phyloP scores from a whole-genome alignment of 116 monocot species.

The Dioscorea cayenensis region DNA sequence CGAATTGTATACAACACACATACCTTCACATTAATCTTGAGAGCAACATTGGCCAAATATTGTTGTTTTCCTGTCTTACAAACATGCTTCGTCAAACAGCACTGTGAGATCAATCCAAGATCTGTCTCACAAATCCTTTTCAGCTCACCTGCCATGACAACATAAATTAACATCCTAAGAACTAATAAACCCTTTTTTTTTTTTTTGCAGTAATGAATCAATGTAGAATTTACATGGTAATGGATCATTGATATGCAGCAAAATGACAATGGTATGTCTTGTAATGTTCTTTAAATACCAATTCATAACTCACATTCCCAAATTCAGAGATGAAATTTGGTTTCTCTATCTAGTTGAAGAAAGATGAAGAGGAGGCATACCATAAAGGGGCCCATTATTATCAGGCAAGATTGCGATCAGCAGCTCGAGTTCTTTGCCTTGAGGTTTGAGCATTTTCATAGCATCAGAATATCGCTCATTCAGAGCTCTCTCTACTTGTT shows the following conservation, averaged over 20 bases:
- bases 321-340: neutral
- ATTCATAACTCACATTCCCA: neutral
- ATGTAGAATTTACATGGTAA: neutral
- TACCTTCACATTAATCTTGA: conserved; percentile 96
- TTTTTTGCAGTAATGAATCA: no score
- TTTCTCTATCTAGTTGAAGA: neutral
- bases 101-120: conserved; percentile 89
- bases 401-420: conserved; percentile 86
- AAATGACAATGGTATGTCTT: neutral
- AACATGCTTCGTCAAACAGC: conserved; percentile 80
- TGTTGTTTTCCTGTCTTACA: conserved; percentile 54
- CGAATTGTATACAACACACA: neutral
- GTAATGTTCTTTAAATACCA: neutral
- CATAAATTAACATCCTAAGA: neutral
- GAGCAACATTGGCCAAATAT: conserved; percentile 92
- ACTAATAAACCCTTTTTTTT: neutral
- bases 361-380: conserved; percentile 23
- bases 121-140: conserved; percentile 96
- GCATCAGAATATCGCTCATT: conserved; percentile 54
- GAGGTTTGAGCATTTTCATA: conserved; percentile 40
- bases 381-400: conserved; percentile 90
- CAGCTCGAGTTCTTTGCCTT: conserved; percentile 60
- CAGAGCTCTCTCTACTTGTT: conserved; percentile 70
- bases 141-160: conserved; percentile 45
- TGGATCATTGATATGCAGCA: neutral